Percentiles rank a stretch among this genome's conserved stretches.
phyloP scores from a whole-genome alignment of 78 protist species.

The Dictyostelium discoideum region DNA sequence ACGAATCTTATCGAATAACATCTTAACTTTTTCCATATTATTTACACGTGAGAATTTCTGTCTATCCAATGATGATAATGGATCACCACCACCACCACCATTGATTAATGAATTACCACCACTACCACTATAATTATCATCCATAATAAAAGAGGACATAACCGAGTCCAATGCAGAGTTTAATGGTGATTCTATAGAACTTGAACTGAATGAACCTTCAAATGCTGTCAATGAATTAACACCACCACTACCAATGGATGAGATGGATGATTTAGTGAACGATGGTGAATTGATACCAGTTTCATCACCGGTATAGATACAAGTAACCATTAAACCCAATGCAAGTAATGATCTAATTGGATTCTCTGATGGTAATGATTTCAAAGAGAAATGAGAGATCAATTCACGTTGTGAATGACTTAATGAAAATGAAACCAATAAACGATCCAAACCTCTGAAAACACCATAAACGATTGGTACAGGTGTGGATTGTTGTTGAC shows the following conservation, averaged over 20 bases:
- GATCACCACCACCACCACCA: neutral
- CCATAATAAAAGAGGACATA: neutral
- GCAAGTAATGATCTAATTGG: slow-evolving; percentile 71
- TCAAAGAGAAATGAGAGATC: slow-evolving; percentile 65
- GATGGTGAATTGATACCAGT: slow-evolving; percentile 35
- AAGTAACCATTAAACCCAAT: slow-evolving; percentile 62
- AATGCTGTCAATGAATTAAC: slow-evolving; percentile 34
- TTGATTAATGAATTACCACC: neutral
- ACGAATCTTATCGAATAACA: slow-evolving; percentile 73
- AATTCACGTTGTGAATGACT: slow-evolving; percentile 66
- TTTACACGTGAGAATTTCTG: slow-evolving; percentile 40
- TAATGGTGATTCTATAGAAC: neutral
- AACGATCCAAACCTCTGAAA: slow-evolving; percentile 66
- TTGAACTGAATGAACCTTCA: slow-evolving; percentile 13
- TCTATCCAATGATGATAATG: neutral
- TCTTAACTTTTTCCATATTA: slow-evolving; percentile 74
- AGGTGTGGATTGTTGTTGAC: slow-evolving; percentile 62
- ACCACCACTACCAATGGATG: neutral
- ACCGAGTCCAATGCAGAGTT: neutral
- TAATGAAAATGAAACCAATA: slow-evolving; percentile 43
- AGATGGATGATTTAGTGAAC: slow-evolving; percentile 13
- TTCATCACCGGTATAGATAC: slow-evolving; percentile 76
- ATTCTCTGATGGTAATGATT: slow-evolving; percentile 61
- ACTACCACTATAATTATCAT: neutral
- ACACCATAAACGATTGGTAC: slow-evolving; percentile 72